A percentile compares a stretch with the other conserved stretches of the same genome.
Evolutionary conservation across 805 yeast species (phyloP).

Genomic region (Kuraishia hungarica): DNA sequence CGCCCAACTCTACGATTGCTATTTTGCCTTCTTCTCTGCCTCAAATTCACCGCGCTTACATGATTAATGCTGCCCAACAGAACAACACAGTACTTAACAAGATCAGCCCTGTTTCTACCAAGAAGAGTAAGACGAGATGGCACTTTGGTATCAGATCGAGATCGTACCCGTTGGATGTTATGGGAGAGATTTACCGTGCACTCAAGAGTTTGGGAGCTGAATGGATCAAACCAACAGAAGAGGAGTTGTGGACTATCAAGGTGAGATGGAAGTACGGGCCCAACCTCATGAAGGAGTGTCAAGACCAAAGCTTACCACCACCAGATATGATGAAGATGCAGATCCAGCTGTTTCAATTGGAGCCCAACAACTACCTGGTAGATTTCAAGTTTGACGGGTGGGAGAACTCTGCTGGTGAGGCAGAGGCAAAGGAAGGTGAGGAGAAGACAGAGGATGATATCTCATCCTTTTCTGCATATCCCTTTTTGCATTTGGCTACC

Average conservation of each 20-base stretch:
- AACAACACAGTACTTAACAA: conserved; percentile 21
- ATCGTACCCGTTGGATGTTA: conserved; percentile 93
- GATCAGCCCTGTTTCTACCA: conserved; percentile 44
- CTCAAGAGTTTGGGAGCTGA: conserved; percentile 91
- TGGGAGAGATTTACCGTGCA: conserved; percentile 97
- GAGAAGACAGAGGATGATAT: conserved; percentile 53
- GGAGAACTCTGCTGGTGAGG: conserved; percentile 46
- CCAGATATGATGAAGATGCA: conserved; percentile 94
- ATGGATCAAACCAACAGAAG: conserved; percentile 94
- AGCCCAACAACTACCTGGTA: conserved; percentile 90
- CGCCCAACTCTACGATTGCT: conserved; percentile 78
- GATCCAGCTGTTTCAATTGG: conserved; percentile 90
- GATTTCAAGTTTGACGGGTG: conserved; percentile 98
- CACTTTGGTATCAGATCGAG: conserved; percentile 96
- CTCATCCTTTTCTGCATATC: conserved; percentile 91
- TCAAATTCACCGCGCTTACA: conserved; percentile 86
- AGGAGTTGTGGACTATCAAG: conserved; percentile 90
- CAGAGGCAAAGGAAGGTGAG: conserved; percentile 13
- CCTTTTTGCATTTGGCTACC: conserved; percentile 89
- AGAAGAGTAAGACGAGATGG: conserved; percentile 93
- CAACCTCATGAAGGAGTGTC: conserved; percentile 3
- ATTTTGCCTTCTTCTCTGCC: conserved; percentile 92
- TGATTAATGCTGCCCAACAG: conserved; percentile 50
- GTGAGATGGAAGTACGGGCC: conserved; percentile 82
- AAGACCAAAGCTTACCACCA: conserved; percentile 19